Percentiles rank a stretch among this genome's conserved stretches.
These are phyloP conservation scores for Calonectria crousiana DNA, from an alignment of 2,329 filamentous ascomycete species.

Conservation along the genomic window DNA sequence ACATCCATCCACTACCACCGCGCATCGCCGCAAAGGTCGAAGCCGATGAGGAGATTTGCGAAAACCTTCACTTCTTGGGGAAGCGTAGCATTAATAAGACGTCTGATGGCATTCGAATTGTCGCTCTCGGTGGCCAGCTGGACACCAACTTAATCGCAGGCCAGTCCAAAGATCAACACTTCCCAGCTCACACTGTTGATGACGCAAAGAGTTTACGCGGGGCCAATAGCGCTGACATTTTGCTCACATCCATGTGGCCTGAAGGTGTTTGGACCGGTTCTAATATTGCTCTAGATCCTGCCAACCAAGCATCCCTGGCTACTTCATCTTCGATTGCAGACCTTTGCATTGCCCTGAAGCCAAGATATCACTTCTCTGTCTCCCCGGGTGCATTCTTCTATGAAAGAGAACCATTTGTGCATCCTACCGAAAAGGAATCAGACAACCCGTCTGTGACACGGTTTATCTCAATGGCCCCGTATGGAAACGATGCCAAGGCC, in stretches of 20 bases:
- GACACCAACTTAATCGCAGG: constrained; percentile 71
- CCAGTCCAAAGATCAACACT: constrained; percentile 77
- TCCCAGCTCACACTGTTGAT: constrained; percentile 81
- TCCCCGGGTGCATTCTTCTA: constrained; percentile 78
- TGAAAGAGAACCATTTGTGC: constrained; percentile 93
- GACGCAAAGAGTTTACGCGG: constrained; percentile 83
- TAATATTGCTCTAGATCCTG: constrained; percentile 68
- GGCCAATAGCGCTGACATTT: constrained; percentile 84
- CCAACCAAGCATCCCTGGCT: constrained; percentile 62
- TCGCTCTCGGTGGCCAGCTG: constrained; percentile 83
- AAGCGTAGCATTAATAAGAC: constrained; percentile 91
- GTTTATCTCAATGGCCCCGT: constrained; percentile 89
- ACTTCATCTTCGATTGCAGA: constrained; percentile 80
- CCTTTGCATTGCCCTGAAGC: constrained; percentile 82
- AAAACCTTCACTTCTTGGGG: constrained; percentile 91
- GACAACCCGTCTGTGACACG: constrained; percentile 77
- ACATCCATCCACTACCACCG: constrained; percentile 77
- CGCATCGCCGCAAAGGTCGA: constrained; percentile 80
- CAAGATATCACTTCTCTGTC: constrained; percentile 89
- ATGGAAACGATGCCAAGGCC: constrained; percentile 80
- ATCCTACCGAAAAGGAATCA: constrained; percentile 62
- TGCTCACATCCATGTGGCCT: constrained; percentile 91
- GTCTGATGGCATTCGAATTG: constrained; percentile 87
- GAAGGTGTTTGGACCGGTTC: constrained; percentile 77
- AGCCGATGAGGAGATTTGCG: constrained; percentile 80